Base-by-base conservation (phyloP, 2,329 filamentous ascomycete genomes). In the Penicillium sp. region DNA sequence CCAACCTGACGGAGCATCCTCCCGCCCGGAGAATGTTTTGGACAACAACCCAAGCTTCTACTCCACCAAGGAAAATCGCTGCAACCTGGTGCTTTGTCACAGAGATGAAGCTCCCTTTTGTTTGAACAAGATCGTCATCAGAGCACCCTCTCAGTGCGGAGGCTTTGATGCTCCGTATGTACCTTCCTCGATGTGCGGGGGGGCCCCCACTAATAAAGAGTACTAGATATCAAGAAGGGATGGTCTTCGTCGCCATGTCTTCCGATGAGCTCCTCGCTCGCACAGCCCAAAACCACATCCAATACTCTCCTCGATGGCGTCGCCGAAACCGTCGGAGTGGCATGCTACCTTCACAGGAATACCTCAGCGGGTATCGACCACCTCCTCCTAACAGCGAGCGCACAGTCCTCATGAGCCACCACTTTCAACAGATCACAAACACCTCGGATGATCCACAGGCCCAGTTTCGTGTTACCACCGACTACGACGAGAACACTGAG, bases 211-310 rank as follows among this genome's bases (percentile, higher is more conserved):
- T 39, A 40, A 22, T 53, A 53, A 40, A 54, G 32, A 22, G 57
- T 51, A 50, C 44, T 69, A 93, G 90, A 50, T 87, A 96, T 49
- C 88, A 93, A 73, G 89, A 96, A 80, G 93, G 94, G 42, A 88
- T 97, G 82, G 84, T 97, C 1, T 97, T 97, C 67, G 82, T 97
- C 27, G 84, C 90, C 43, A 96, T 97, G 92, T 83, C 86, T 39
- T 83, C 87, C 36, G 86, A 95, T 61, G 87, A 94, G 56, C 77
- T 94, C 1, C 75, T 94, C 41, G 83, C 80, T 18, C 82, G 87
- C 54, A 94, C 90, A 10, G 83, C 88, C 6, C 82, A 86, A 56
- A 93, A 93, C 69, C 84, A 90, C 61, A 87, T 93, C 24, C 84
- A 88, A 62, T 90, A 88, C 64, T 72, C 77, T 16, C 56, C 66